Conservation (phyloP, 441 rosid genomes). For the Theobroma grandiflorum region DNA sequence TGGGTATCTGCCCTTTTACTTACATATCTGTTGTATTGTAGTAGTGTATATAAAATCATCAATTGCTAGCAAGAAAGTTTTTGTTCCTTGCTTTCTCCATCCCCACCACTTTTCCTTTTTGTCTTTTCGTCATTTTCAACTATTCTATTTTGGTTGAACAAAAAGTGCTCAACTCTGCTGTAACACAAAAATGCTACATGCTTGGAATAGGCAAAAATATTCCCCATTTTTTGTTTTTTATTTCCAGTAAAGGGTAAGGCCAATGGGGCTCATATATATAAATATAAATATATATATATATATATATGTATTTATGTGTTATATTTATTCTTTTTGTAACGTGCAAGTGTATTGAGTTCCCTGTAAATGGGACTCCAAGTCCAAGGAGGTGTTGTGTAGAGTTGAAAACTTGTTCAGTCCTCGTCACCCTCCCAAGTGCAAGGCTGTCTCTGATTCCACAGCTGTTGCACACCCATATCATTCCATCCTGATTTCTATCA, state of each 20-base stretch:
- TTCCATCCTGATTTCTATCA: too few relatives aligned
- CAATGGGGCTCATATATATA: too few relatives aligned
- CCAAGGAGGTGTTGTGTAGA: too few relatives aligned
- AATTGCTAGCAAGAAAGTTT: conserved; percentile 34
- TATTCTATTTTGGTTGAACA: neutral
- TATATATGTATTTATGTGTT: too few relatives aligned
- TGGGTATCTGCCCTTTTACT: conserved; percentile 33
- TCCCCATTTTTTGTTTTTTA: neutral
- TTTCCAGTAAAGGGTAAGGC: neutral
- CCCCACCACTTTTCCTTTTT: neutral
- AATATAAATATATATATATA: too few relatives aligned
- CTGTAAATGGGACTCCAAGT: neutral
- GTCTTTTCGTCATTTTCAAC: neutral
- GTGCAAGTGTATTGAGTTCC: neutral
- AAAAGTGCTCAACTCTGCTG: neutral
- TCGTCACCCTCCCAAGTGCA: too few relatives aligned
- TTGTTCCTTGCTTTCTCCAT: conserved; percentile 30
- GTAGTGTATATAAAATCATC: conserved; percentile 66
- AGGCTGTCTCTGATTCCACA: too few relatives aligned
- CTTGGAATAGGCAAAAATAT: neutral
- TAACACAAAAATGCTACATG: neutral
- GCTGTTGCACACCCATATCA: too few relatives aligned
- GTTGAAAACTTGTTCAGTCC: too few relatives aligned
- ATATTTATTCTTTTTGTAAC: too few relatives aligned
- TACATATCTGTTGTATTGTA: conserved; percentile 49